phyloP scores from a whole-genome alignment of 352 stramenopile genomes.

The Phytophthora pseudosyringae region DNA sequence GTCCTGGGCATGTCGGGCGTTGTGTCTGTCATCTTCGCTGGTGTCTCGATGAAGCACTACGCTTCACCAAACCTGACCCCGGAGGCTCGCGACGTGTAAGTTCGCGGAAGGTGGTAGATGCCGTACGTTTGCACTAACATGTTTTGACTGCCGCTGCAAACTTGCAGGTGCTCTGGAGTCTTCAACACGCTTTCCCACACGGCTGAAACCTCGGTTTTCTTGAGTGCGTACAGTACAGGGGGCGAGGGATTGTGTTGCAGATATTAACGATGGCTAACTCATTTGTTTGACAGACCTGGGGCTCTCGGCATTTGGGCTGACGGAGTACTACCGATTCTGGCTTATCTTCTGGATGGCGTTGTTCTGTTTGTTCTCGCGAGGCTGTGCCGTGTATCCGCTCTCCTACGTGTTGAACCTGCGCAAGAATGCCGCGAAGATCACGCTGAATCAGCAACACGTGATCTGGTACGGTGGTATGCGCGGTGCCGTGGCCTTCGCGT shows the following conservation, averaged over 20 bases:
- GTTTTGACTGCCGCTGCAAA: not conserved
- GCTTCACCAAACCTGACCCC: conserved; percentile 85
- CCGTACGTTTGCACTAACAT: conserved; percentile 4
- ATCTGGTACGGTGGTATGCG: conserved; percentile 95
- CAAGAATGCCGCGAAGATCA: conserved; percentile 67
- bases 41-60: conserved; percentile 93
- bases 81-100: conserved; percentile 83
- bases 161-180: conserved; percentile 74
- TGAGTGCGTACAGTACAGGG: conserved; percentile 61
- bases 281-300: conserved; percentile 77
- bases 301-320: conserved; percentile 88
- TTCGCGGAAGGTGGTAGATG: not conserved
- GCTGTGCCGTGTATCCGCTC: conserved; percentile 91
- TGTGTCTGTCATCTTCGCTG: conserved; percentile 94
- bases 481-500: conserved; percentile 92
- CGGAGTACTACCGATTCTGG: conserved; percentile 74
- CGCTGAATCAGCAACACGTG: conserved; percentile 93
- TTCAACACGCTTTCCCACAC: conserved; percentile 94
- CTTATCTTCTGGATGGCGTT: conserved; percentile 90
- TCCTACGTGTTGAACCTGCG: conserved; percentile 72
- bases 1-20: conserved; percentile 90
- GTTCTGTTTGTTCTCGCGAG: conserved; percentile 86
- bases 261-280: not conserved
- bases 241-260: not conserved
- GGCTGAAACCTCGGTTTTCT: conserved; percentile 93